These are phyloP conservation scores for Exophiala phaeomuriformis DNA, from an alignment of 2,329 filamentous ascomycete species.

Conservation along the genomic window DNA sequence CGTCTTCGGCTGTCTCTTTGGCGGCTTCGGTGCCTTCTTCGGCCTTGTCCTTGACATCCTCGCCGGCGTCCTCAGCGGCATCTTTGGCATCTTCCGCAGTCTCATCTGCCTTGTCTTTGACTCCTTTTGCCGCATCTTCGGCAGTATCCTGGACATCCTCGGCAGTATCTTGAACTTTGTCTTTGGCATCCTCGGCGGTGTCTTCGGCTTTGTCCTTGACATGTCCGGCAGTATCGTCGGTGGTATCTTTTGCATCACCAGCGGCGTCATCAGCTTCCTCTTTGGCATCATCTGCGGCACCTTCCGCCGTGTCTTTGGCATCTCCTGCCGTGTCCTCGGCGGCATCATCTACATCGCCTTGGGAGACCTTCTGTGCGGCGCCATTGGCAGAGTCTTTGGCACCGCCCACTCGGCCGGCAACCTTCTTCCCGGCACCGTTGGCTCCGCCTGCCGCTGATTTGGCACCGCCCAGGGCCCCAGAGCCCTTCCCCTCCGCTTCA, in stretches of 20 bases:
- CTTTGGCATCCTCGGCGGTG: conserved; percentile 8
- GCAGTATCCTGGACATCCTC: conserved; percentile 24
- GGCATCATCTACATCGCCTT: conserved; percentile 25
- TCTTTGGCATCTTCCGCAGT: conserved; percentile 31
- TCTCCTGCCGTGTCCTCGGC: conserved; percentile 30
- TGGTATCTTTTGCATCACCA: conserved; percentile 39
- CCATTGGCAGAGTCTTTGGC: conserved; percentile 26
- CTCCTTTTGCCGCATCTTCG: conserved; percentile 29
- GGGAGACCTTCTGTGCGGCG: conserved; percentile 22
- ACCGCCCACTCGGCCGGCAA: conserved; percentile 26
- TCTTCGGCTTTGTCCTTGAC: conserved; percentile 27
- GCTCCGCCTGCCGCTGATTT: conserved; percentile 18
- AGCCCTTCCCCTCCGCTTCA: conserved; percentile 28
- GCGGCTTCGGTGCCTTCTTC: conserved; percentile 13
- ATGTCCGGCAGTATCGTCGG: conserved; percentile 32
- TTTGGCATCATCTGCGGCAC: conserved; percentile 29
- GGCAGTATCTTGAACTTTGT: conserved; percentile 22
- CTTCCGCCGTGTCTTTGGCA: conserved; percentile 36
- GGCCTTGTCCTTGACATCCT: conserved; percentile 31
- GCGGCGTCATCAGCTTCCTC: conserved; percentile 36
- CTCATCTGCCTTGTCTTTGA: conserved; percentile 38
- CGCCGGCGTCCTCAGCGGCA: conserved; percentile 18
- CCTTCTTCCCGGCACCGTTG: conserved; percentile 25
- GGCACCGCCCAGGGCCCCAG: conserved; percentile 19
- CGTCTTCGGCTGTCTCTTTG: conserved; percentile 24